Percentiles rank a stretch among this genome's conserved stretches.
These are phyloP conservation scores for Diplosphaera chodatii DNA, from an alignment of 139 green algal genomes.

Conservation along the genomic window DNA sequence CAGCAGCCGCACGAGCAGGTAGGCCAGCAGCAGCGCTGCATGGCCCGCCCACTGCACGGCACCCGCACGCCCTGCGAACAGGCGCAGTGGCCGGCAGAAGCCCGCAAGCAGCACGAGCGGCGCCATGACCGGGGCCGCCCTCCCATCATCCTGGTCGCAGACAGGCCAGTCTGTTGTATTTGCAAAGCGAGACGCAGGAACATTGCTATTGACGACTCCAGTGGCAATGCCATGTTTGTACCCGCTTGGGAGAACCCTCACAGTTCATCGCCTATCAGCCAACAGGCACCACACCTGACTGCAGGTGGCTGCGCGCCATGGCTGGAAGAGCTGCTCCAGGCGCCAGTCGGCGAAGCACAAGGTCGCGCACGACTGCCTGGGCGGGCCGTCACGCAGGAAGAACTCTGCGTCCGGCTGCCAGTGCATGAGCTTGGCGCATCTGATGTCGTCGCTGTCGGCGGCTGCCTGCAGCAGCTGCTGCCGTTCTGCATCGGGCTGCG, in stretches of 20 bases:
- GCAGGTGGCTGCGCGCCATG: background rate
- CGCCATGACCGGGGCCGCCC: background rate
- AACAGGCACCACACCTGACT: background rate
- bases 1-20: background rate
- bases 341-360: background rate
- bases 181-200: no score
- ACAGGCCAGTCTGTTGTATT: no score
- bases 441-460: no score
- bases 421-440: no score
- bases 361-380: background rate
- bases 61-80: background rate
- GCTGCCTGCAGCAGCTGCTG: no score
- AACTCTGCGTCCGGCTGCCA: background rate
- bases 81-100: background rate
- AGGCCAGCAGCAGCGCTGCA: background rate
- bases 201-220: no score
- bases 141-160: background rate
- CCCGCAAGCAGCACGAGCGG: background rate
- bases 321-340: background rate
- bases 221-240: no score
- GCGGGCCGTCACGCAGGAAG: background rate
- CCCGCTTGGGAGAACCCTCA: no score
- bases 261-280: no score
- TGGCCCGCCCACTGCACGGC: background rate
- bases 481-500: no score